Evolutionary conservation across 1,284 basidiomycete species (phyloP).

Genomic region (Afroboletus lepidellus): DNA sequence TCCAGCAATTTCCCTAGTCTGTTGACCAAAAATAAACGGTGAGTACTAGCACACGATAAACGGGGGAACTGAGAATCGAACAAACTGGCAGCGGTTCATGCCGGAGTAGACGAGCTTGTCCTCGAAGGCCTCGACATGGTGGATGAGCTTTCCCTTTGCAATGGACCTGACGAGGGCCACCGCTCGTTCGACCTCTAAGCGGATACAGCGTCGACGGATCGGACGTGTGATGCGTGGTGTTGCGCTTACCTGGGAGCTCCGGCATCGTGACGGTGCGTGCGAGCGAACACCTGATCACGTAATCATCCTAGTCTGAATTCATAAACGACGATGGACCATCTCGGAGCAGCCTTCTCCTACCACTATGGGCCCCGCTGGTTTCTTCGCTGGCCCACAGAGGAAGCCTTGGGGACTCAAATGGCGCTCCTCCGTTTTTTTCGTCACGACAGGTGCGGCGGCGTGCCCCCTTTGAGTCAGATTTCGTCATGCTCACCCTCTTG

Average conservation of each 20-base stretch:
- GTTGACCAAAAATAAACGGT: constrained; percentile 3
- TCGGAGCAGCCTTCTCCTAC: background rate
- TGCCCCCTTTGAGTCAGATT: background rate
- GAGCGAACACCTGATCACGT: background rate
- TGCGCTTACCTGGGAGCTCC: constrained; percentile 56
- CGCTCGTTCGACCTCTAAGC: constrained; percentile 72
- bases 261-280: constrained; percentile 34
- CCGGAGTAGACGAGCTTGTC: constrained; percentile 74
- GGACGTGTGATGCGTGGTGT: background rate
- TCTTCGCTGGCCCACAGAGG: background rate
- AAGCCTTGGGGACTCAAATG: constrained; percentile 45
- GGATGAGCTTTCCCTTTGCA: constrained; percentile 57
- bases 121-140: constrained; percentile 56
- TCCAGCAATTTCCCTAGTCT: constrained; percentile 62
- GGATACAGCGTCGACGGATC: background rate
- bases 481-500: constrained; percentile 5
- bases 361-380: constrained; percentile 14
- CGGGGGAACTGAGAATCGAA: constrained; percentile 36
- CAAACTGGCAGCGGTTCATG: constrained; percentile 61
- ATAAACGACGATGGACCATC: constrained; percentile 3
- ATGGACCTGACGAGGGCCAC: constrained; percentile 56
- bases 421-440: constrained; percentile 55
- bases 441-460: constrained; percentile 40
- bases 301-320: background rate
- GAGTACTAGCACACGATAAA: background rate